Conservation (phyloP, 177 flowering plant species). For the Vitis hybrid region DNA sequence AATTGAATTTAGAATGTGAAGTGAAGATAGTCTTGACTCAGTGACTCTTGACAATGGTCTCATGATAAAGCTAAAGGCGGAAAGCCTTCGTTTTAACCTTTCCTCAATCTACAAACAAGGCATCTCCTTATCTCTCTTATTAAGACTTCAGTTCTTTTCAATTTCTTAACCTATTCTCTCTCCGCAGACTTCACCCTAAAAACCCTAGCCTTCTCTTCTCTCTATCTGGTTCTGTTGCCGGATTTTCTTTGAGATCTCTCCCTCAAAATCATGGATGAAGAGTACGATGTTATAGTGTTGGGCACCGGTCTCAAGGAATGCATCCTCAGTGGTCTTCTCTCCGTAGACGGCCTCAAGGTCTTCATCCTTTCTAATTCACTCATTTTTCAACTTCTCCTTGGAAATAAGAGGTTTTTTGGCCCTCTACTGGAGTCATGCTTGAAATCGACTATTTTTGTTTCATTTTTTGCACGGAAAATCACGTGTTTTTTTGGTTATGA, state of each 20-base stretch:
- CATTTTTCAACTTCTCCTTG: not conserved
- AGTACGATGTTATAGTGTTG: constrained; percentile 63
- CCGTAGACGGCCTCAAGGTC: constrained; percentile 68
- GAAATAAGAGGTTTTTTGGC: not conserved
- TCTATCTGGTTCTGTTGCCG: constrained; percentile 2
- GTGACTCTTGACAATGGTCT: not conserved
- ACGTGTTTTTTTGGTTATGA: not conserved
- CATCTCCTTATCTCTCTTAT: not conserved
- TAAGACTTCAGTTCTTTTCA: not conserved
- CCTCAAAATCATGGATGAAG: constrained; percentile 54
- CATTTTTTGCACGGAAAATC: too few species aligned
- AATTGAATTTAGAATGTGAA: too few species aligned
- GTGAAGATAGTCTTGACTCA: too few species aligned
- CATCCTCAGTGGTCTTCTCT: constrained; percentile 73
- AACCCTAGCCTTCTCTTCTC: not conserved
- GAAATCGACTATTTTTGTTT: not conserved
- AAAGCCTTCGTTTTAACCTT: not conserved
- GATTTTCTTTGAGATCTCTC: not conserved
- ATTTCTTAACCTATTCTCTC: not conserved
- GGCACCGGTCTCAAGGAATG: constrained; percentile 75
- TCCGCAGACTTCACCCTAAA: not conserved
- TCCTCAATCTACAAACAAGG: not conserved
- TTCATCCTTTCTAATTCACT: not conserved
- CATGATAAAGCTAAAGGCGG: not conserved
- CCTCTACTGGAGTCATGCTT: not conserved